A percentile compares a stretch with the other conserved stretches of the same genome.
phyloP scores from a whole-genome alignment of 306 rosid species.

The Cicer judaicum region DNA sequence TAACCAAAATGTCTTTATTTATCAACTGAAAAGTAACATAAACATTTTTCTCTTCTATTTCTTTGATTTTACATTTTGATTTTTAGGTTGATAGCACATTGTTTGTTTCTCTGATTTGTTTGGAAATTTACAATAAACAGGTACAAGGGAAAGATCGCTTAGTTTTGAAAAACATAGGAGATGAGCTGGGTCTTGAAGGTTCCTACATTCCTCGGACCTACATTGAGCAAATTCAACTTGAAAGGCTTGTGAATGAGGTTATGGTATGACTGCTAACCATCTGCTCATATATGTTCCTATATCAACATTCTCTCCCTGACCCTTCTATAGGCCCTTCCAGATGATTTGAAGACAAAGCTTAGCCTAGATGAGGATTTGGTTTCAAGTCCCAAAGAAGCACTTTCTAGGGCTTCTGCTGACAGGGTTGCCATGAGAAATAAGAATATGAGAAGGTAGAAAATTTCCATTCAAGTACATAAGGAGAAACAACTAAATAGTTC shows the following conservation, averaged over 20 bases:
- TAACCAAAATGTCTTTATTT: constrained; percentile 18
- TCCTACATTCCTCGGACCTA: constrained; percentile 97
- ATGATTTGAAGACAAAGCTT: constrained; percentile 92
- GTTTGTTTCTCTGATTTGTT: constrained; percentile 20
- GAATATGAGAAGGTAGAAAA: constrained; percentile 69
- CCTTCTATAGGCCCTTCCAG: constrained; percentile 90
- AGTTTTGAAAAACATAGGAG: constrained; percentile 65
- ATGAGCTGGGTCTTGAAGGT: constrained; percentile 90
- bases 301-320: constrained; percentile 42
- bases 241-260: constrained; percentile 95
- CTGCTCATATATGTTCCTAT: constrained; percentile 23
- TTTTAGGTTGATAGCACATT: constrained; percentile 24
- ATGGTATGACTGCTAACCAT: constrained; percentile 68
- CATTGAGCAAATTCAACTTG: constrained; percentile 97
- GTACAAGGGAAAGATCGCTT: constrained; percentile 95
- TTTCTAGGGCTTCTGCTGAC: constrained; percentile 89
- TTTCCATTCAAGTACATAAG: constrained; percentile 22
- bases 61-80: not conserved
- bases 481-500: constrained; percentile 2
- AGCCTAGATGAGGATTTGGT: constrained; percentile 94
- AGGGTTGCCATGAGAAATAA: constrained; percentile 80
- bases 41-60: constrained; percentile 26
- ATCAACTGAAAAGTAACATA: not conserved
- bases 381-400: constrained; percentile 95
- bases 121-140: constrained; percentile 51